A percentile compares a stretch with the other conserved stretches of the same genome.
These are phyloP conservation scores for Saitozyma podzolica DNA, from an alignment of 768 basidiomycete species.

Conservation along the genomic window DNA sequence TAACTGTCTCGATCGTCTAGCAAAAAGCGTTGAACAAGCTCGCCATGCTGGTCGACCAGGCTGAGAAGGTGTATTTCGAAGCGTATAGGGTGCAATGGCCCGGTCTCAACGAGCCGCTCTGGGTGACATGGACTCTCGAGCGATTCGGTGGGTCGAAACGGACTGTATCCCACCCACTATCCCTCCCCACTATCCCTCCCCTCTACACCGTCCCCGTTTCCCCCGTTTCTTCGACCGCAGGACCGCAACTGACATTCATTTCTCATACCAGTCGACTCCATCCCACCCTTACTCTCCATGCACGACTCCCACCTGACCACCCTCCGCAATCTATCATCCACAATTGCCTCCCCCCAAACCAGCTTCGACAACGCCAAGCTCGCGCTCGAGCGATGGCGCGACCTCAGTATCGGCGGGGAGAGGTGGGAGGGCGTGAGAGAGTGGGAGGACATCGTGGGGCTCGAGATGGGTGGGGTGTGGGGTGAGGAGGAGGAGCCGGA, in stretches of 20 bases:
- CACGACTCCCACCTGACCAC: constrained; percentile 28
- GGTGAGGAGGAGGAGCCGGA: constrained; percentile 17
- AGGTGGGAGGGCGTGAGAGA: constrained; percentile 29
- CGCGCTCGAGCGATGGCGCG: constrained; percentile 37
- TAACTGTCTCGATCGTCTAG: constrained; percentile 9
- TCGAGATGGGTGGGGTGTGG: constrained; percentile 24
- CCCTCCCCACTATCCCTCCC: neutral
- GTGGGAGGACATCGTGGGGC: constrained; percentile 41
- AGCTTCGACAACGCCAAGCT: constrained; percentile 38
- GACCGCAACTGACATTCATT: too few relatives aligned
- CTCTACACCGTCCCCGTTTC: neutral
- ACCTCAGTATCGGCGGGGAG: constrained; percentile 28
- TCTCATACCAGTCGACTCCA: constrained; percentile 27
- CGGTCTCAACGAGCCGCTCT: constrained; percentile 31
- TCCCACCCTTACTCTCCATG: constrained; percentile 24
- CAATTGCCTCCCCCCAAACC: constrained; percentile 22
- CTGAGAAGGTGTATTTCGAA: constrained; percentile 39
- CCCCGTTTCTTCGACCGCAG: neutral
- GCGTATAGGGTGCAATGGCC: constrained; percentile 29
- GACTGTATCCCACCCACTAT: neutral
- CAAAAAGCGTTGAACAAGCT: constrained; percentile 33
- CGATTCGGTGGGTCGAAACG: constrained; percentile 28
- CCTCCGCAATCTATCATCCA: constrained; percentile 17
- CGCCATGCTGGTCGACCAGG: constrained; percentile 31
- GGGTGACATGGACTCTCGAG: constrained; percentile 44